Conservation (phyloP, 805 yeast genomes). For the Yarrowia deformans region DNA sequence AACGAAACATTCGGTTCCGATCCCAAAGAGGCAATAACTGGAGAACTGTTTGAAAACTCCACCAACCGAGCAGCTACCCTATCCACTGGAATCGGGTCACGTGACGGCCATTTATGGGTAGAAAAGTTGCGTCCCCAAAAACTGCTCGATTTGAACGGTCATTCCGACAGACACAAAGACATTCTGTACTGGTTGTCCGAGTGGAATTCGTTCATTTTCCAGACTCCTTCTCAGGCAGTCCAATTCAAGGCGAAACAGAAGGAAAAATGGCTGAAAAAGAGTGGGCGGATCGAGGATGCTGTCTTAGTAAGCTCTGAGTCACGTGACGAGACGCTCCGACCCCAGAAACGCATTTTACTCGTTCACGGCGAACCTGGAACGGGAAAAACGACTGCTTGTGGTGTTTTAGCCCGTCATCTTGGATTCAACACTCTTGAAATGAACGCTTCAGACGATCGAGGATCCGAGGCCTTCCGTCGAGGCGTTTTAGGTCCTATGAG, state of each 20-base stretch:
- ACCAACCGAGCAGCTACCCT: not conserved
- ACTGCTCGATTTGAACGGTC: conserved; percentile 7
- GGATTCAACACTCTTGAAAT: conserved; percentile 84
- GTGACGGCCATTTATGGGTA: conserved; percentile 16
- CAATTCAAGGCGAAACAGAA: conserved; percentile 15
- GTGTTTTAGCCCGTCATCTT: conserved; percentile 78
- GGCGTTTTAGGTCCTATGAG: conserved; percentile 69
- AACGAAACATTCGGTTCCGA: too few relatives aligned
- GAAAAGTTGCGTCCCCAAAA: conserved; percentile 29
- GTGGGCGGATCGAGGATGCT: not conserved
- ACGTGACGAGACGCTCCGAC: conserved; percentile 57
- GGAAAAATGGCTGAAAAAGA: conserved; percentile 31
- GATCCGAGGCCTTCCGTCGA: conserved; percentile 63
- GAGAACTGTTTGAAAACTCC: not conserved
- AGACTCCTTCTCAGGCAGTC: conserved; percentile 20
- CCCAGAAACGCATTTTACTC: conserved; percentile 67
- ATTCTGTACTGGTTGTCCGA: conserved; percentile 32
- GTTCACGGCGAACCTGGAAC: conserved; percentile 93
- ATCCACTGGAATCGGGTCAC: not conserved
- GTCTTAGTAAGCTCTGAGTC: not conserved
- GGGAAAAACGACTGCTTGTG: conserved; percentile 91
- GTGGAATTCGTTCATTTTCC: conserved; percentile 35
- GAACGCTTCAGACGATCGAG: conserved; percentile 83
- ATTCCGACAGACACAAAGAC: conserved; percentile 22
- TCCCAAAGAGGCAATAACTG: not conserved